Base-by-base conservation (phyloP, 2,329 filamentous ascomycete species). In the Colletotrichum musicola region DNA sequence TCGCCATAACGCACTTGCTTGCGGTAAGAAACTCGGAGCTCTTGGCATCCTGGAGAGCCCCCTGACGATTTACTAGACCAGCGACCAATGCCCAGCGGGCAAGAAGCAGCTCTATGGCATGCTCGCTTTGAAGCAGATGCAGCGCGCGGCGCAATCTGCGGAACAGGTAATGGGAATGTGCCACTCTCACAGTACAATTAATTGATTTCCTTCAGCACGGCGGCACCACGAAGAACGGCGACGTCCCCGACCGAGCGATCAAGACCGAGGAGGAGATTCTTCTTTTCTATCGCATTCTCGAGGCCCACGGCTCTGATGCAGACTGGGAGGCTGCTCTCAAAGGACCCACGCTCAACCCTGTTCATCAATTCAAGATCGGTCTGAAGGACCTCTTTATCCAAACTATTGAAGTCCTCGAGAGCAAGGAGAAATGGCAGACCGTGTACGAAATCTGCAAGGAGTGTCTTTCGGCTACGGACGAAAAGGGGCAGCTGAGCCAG, bases 61-160 rank as follows among this genome's bases (percentile, higher is more conserved):
- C 22, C 56, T 69, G 35, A 69, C 40, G 10, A 2, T 4, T 12
- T 13, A 14, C 4, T 61, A 87, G 85, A 81, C 76, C 49, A 86
- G 82, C 72, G 74, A 80, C 2, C 84, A 86, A 65, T 82, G 81
- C 27, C 79, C 84, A 0, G 79, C 81, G 0, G 80, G 82, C 18
- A 88, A 87, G 75, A 82, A 80, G 65, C 84, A 83, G 67, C 77
- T 89, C 0, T 89, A 88, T 62, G 80, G 82, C 13, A 84, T 82
- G 72, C 76, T 89, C 16, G 82, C 85, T 0, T 74, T 83, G 18
- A 85, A 85, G 74, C 85, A 86, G 72, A 82, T 86, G 1, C 83
- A 87, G 66, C 80, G 83, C 56, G 85, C 84, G 4, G 84, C 84
- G 1, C 82, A 84, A 47, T 67, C 80, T 1, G 74, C 83, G 0